Evolutionary conservation across 352 stramenopile species (phyloP), one percentile per base, ranked within the genome.

Genomic region (Phytophthora colocasiae): DNA sequence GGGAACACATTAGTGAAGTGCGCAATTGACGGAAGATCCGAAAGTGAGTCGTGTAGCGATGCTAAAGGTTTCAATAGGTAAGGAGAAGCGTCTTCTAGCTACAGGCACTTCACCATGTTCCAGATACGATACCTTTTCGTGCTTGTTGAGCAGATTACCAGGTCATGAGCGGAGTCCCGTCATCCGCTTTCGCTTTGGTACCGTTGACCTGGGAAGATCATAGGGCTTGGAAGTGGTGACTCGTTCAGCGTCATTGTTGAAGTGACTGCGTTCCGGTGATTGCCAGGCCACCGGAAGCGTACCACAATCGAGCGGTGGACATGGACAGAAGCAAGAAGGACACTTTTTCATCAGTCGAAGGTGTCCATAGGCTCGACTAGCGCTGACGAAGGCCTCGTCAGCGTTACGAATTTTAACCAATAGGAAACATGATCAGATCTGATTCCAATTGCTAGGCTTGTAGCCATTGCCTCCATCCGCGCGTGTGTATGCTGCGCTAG

Each of bases 401-500:
- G 19, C 22, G 26, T 19, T n/a, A n/a, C n/a, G n/a, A n/a, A n/a
- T n/a, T n/a, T n/a, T n/a, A n/a, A n/a, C n/a, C n/a, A n/a, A n/a
- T n/a, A n/a, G n/a, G n/a, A n/a, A n/a, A n/a, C n/a, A n/a, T 10
- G 29, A 67, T 67, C 59, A 67, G 59, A 60, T 67, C 59, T 67
- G 41, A 51, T 57, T 32, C 41, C 17, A 14, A n/a, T n/a, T n/a
- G n/a, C n/a, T 9, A 38, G 44, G 24, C 4, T 9, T 19, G 22
- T 44, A 32, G 29, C 34, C 14, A 17, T n/a, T 45, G 43, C n/a
- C 55, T 40, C 43, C 56, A 12, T 43, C 32, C 3, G 63, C 57
- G 10, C 63, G 71, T 46, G 81, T 90, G 41, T 90, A 80, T 44
- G 79, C 85, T 5, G 86, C 86, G 43, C 74, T 94, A 38, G 86